Base-by-base conservation (phyloP, 768 basidiomycete genomes). In the Panus rudis region DNA sequence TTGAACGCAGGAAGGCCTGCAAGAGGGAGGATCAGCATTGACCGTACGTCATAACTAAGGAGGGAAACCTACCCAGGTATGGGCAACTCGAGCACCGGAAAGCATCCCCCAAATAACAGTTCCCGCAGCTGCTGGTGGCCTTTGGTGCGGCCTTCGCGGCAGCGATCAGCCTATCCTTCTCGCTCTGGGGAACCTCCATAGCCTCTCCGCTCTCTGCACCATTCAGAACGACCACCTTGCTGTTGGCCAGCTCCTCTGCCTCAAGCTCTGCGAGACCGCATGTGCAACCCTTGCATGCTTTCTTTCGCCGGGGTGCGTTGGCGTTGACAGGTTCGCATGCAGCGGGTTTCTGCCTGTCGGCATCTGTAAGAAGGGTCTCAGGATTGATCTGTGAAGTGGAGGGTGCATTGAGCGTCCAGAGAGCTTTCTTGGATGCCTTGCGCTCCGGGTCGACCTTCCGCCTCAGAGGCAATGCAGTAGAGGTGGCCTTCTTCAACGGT, bases 1-100 rank as follows among this genome's bases (percentile, higher is more conserved):
- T 94, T 88, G 71, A 99, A 98, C 11, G 94, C 91, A 35, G 96
- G 96, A 22, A 98, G 75, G 53, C 96, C 94, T 97, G 54, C n/a
- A 32, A 23, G 11, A n/a, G 30, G 23, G 27, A 19, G 49, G 47
- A 28, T 47, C 22, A 46, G 21, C n/a, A 43, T 25, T 1, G 14
- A 17, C 12, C 16, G 20, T 8, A 24, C 23, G 42, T 24, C 42
- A 28, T 42, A 44, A 40, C 31, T 26, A 23, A 26, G 28, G 39
- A 42, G 39, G 13, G n/a, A 22, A 4, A 77, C 88, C 48, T 52
- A 97, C 94, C 94, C 34, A 90, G 71, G 65, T 97, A 99, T 22
- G 96, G 96, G 63, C 96, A 99, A 41, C 91, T 80, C 19, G 84
- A 84, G 64, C 96, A 99, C 58, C 96, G 73, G 69, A 99, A 99